A percentile compares a stretch with the other conserved stretches of the same genome.
These are phyloP conservation scores for Phytophthora pinifolia DNA, from an alignment of 352 stramenopile species.

Conservation along the genomic window DNA sequence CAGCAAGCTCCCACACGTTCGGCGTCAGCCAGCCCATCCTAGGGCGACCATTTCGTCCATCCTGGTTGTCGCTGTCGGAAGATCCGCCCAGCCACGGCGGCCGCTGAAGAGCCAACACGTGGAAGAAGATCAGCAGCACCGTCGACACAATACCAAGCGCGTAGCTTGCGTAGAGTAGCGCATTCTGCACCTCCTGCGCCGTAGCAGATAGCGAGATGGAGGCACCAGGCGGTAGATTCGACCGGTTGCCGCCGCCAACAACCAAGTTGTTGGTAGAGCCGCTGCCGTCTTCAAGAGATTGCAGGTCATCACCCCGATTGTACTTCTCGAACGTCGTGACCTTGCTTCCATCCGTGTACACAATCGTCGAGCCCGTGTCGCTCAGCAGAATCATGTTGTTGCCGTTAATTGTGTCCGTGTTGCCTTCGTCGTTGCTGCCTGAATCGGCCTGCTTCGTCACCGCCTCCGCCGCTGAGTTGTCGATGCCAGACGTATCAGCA, in stretches of 20 bases:
- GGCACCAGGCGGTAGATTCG: constrained; percentile 49
- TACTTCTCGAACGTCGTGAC: constrained; percentile 44
- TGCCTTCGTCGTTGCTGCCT: constrained; percentile 19
- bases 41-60: constrained; percentile 18
- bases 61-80: constrained; percentile 15
- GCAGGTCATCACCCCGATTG: constrained; percentile 23
- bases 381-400: constrained; percentile 28
- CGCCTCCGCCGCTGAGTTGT: constrained; percentile 28
- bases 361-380: constrained; percentile 34
- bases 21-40: constrained; percentile 47
- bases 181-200: constrained; percentile 47
- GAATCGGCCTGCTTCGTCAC: constrained; percentile 26
- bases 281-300: constrained; percentile 22
- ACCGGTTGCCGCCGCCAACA: constrained; percentile 53
- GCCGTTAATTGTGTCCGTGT: constrained; percentile 24
- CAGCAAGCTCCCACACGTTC: constrained; percentile 69
- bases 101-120: constrained; percentile 48
- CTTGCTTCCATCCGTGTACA: constrained; percentile 39
- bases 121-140: constrained; percentile 57
- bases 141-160: constrained; percentile 48
- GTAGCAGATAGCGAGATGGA: constrained; percentile 54
- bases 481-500: constrained; percentile 29
- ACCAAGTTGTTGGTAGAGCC: constrained; percentile 35
- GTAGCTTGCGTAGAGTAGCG: constrained; percentile 48
- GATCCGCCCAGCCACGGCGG: constrained; percentile 41